Evolutionary conservation across 73 alveolate genomes (phyloP), one percentile per base, ranked within the genome.

Genomic region (Uronychia setigera): DNA sequence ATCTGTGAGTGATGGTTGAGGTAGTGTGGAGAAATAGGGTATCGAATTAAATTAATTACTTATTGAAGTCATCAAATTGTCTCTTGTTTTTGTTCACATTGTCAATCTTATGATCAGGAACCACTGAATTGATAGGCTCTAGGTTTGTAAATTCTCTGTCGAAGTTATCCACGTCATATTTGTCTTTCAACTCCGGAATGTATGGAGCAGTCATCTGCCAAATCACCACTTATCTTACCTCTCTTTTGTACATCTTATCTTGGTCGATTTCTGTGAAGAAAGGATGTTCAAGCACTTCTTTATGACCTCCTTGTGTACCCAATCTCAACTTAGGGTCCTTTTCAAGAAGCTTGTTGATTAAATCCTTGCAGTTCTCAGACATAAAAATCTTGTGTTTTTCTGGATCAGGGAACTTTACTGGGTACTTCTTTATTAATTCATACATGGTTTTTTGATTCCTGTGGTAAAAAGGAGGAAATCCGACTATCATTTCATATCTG

Each of bases 401-500:
- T 25, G 92, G 95, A 35, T 88, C 93, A 35, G 99, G 98, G 87
- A 96, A 97, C 83, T 92, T 92, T 27, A 97, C 96, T 34, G 95
- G 91, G 85, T 94, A 93, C 46, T 88, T 91, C 84, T 91, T 77
- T 34, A 97, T 97, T 35, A 92, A 83, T 80, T 94, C 98, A 87
- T 96, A 97, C 98, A 97, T 95, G 83, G 93, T 77, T 58, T 94
- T 92, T 76, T 93, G 79, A 87, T 97, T 97, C 77, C 94, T 92
- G 74, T 91, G 93, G 82, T 96, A 96, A 94, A 97, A 97, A 26
- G 99, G 99, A 25, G 99, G 98, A 58, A 96, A 78, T 26, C 99
- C 99, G 60, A 89, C 95, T 29, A 97, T 58, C 95, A 97, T 86
- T 88, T 97, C 99, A 92, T 96, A 97, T 29, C 91, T 85, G 77